Conservation (phyloP, 225 moss, liverwort and hornwort genomes). For the Polytrichum commune region DNA sequence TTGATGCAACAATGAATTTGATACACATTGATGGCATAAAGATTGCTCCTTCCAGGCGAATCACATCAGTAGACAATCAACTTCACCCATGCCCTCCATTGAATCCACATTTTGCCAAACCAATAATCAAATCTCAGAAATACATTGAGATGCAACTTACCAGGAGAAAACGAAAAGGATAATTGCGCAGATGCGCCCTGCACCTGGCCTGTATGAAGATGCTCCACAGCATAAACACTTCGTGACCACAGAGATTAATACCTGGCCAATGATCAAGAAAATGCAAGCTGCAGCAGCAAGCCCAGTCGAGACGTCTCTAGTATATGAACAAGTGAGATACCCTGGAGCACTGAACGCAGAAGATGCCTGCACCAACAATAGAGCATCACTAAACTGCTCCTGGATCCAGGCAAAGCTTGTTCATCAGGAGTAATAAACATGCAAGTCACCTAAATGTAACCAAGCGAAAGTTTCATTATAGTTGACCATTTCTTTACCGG, state of each 20-base stretch:
- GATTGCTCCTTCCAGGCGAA: too few relatives aligned
- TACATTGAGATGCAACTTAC: slow-evolving; percentile 16
- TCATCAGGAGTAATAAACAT: neutral
- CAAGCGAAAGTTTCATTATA: too few relatives aligned
- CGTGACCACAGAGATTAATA: slow-evolving; percentile 31
- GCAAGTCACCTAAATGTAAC: too few relatives aligned
- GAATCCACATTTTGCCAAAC: too few relatives aligned
- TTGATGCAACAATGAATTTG: too few relatives aligned
- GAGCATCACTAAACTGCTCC: neutral
- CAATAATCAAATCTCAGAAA: too few relatives aligned
- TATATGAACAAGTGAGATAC: slow-evolving; percentile 45
- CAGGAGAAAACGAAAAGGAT: slow-evolving; percentile 49
- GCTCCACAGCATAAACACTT: slow-evolving; percentile 46
- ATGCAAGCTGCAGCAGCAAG: slow-evolving; percentile 66
- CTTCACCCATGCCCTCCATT: too few relatives aligned
- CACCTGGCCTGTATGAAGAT: slow-evolving; percentile 27
- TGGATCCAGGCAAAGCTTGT: neutral
- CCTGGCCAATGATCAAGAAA: slow-evolving; percentile 69
- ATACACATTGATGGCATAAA: too few relatives aligned
- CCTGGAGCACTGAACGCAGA: slow-evolving; percentile 13
- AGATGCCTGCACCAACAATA: slow-evolving; percentile 18
- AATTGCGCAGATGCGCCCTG: slow-evolving; percentile 35
- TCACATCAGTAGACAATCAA: too few relatives aligned
- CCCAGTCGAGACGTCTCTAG: slow-evolving; percentile 66
- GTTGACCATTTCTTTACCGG: too few relatives aligned